Percentiles rank a stretch among this genome's conserved stretches.
Conservation (phyloP, 78 protist species). For the slime mould (Dictyostelium discoideum) region dicty_2.7 NC_007091.3:1206501-1207000, state of each 20-base stretch:
- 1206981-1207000: neutral
- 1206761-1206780: conserved; percentile 48
- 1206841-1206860: conserved; percentile 35
- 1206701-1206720: neutral
- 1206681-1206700: neutral
- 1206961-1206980: neutral
- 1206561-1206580: neutral
- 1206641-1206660: neutral
- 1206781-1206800: conserved; percentile 34
- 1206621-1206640: neutral
- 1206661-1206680: neutral
- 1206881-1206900: neutral
- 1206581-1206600: neutral
- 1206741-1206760: conserved; percentile 24
- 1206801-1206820: conserved; percentile 12
- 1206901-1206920: neutral
- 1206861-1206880: conserved; percentile 22
- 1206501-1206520: neutral
- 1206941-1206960: conserved; percentile 3
- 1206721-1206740: neutral
- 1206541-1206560: neutral
- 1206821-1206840: neutral
- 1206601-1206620: neutral
- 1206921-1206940: neutral
- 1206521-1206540: too few species aligned